A percentile compares a stretch with the other conserved stretches of the same genome.
phyloP scores from a whole-genome alignment of 257 asterid genomes.

The Solanum bulbocastanum region DNA sequence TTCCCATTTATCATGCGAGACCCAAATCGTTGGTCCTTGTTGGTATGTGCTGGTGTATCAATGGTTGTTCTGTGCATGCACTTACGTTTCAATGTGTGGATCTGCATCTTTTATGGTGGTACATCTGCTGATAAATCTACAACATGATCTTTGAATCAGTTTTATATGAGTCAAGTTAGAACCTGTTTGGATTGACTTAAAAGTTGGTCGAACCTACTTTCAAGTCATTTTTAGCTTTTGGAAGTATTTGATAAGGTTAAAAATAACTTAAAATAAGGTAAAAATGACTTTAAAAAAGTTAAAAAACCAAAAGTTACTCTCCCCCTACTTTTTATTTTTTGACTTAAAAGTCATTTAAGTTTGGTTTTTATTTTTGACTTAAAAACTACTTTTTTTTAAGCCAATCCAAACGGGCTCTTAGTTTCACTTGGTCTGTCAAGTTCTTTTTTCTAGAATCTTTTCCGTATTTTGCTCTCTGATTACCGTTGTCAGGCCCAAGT shows the following conservation, averaged over 20 bases:
- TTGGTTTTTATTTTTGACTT: no score
- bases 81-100: not conserved
- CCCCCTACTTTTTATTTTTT: no score
- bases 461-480: not conserved
- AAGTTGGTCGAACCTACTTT: no score
- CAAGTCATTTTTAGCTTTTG: no score
- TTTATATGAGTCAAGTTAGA: not conserved
- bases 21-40: slow-evolving; percentile 94
- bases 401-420: no score
- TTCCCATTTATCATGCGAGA: slow-evolving; percentile 90
- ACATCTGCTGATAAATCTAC: not conserved
- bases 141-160: not conserved
- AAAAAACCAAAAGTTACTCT: no score
- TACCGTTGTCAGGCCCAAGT: not conserved
- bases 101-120: not conserved
- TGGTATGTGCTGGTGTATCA: slow-evolving; percentile 38
- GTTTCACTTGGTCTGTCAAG: not conserved
- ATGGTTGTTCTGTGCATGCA: not conserved
- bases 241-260: no score
- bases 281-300: no score
- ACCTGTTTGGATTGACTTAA: no score
- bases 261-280: no score
- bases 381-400: no score
- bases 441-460: not conserved
- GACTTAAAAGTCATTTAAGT: no score